Conservation (phyloP, 345 rosid genomes). For the Angophora floribunda region DNA sequence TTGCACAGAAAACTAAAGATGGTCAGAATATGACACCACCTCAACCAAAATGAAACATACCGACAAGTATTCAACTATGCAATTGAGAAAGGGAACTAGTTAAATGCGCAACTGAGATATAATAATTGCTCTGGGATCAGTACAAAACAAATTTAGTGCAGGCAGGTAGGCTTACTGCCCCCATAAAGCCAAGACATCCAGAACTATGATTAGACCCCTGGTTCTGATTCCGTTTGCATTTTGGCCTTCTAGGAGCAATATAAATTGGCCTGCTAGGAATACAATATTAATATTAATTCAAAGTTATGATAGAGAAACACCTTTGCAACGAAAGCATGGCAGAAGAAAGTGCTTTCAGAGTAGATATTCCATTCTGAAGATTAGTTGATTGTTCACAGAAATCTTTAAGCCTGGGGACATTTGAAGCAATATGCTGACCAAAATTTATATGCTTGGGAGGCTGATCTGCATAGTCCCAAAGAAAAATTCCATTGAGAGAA, state of each 20-base stretch:
- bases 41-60: neutral
- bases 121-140: neutral
- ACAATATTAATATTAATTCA: neutral
- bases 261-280: neutral
- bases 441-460: constrained; percentile 57
- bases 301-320: constrained; percentile 14
- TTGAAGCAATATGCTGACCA: constrained; percentile 50
- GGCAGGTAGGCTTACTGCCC: neutral
- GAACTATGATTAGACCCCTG: neutral
- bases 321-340: constrained; percentile 73
- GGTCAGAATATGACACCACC: neutral
- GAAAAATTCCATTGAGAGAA: neutral
- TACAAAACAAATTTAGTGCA: neutral
- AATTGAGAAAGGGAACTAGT: neutral
- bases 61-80: neutral
- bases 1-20: neutral
- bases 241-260: neutral
- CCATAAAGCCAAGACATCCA: neutral
- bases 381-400: constrained; percentile 38
- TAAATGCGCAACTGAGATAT: neutral
- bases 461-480: constrained; percentile 45
- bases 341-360: constrained; percentile 63
- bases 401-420: constrained; percentile 60
- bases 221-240: neutral
- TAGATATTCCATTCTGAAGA: constrained; percentile 36